Evolutionary conservation across 2,329 filamentous ascomycete species (phyloP).

Genomic region (Fusarium agapanthi): DNA sequence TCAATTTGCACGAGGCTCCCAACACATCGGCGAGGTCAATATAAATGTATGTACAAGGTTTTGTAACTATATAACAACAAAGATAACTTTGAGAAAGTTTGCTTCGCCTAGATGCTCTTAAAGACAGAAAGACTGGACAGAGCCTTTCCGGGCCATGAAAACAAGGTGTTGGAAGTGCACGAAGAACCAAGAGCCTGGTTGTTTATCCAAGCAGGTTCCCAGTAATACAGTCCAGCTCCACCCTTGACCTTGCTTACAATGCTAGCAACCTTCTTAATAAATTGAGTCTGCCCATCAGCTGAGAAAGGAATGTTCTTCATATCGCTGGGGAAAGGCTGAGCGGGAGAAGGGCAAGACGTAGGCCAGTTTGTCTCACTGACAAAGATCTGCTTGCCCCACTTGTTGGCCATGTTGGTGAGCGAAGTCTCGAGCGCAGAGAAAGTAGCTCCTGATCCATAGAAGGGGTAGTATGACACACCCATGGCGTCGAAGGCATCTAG

Average conservation of each 20-base stretch:
- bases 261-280: slow-evolving; percentile 66
- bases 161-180: slow-evolving; percentile 71
- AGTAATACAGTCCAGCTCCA: slow-evolving; percentile 73
- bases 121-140: slow-evolving; percentile 67
- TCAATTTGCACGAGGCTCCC: rapidly evolving
- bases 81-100: rapidly evolving
- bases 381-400: slow-evolving; percentile 72
- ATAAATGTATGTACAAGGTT: neutral
- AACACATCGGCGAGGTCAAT: rapidly evolving
- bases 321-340: slow-evolving; percentile 68
- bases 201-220: slow-evolving; percentile 77
- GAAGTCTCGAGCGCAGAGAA: slow-evolving; percentile 64
- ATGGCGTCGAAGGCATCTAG: slow-evolving; percentile 73
- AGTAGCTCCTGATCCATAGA: slow-evolving; percentile 69
- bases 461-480: slow-evolving; percentile 78
- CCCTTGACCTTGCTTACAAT: slow-evolving; percentile 62
- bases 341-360: slow-evolving; percentile 65
- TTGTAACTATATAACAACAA: neutral
- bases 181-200: slow-evolving; percentile 72
- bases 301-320: slow-evolving; percentile 68
- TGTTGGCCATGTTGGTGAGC: slow-evolving; percentile 66
- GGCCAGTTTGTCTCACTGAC: slow-evolving; percentile 79
- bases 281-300: slow-evolving; percentile 68
- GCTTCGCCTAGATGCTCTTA: slow-evolving; percentile 50
- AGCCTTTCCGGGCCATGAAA: slow-evolving; percentile 62